A percentile compares a stretch with the other conserved stretches of the same genome.
phyloP scores from a whole-genome alignment of 495 filamentous ascomycete species.

The Neurospora sp. region DNA sequence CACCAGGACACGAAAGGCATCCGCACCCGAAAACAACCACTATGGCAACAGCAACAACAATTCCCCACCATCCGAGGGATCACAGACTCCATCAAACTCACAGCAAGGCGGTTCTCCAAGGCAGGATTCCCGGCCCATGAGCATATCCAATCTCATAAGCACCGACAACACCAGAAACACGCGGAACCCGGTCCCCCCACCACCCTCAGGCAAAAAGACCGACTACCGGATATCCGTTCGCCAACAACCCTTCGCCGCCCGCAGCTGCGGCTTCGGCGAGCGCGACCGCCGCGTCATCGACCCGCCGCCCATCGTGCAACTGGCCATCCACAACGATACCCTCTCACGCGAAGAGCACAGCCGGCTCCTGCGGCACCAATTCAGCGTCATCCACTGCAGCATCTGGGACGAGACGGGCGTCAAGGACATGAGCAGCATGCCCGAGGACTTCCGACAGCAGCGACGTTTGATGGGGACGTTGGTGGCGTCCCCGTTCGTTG shows the following conservation, averaged over 20 bases:
- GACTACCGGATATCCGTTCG: constrained; percentile 55
- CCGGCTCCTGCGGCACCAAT: constrained; percentile 58
- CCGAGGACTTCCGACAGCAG: constrained; percentile 46
- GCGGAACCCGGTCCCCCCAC: constrained; percentile 14
- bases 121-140: constrained; percentile 32
- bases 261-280: constrained; percentile 91
- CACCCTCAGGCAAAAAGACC: constrained; percentile 4
- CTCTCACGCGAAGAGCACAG: constrained; percentile 40
- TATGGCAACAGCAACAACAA: constrained; percentile 6
- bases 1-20: constrained; percentile 6
- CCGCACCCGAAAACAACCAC: not conserved
- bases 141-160: constrained; percentile 34
- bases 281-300: constrained; percentile 89
- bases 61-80: constrained; percentile 7
- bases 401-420: constrained; percentile 53
- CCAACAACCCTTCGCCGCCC: constrained; percentile 82
- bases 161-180: constrained; percentile 19
- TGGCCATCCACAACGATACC: constrained; percentile 59
- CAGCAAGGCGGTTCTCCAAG: constrained; percentile 18
- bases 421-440: constrained; percentile 51
- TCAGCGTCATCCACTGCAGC: constrained; percentile 78
- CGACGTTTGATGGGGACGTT: constrained; percentile 71
- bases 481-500: constrained; percentile 63
- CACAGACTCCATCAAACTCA: constrained; percentile 17
- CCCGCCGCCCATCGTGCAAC: constrained; percentile 87